Conservation (phyloP, 305 asterid species). For the Euphrasia arctica region DNA sequence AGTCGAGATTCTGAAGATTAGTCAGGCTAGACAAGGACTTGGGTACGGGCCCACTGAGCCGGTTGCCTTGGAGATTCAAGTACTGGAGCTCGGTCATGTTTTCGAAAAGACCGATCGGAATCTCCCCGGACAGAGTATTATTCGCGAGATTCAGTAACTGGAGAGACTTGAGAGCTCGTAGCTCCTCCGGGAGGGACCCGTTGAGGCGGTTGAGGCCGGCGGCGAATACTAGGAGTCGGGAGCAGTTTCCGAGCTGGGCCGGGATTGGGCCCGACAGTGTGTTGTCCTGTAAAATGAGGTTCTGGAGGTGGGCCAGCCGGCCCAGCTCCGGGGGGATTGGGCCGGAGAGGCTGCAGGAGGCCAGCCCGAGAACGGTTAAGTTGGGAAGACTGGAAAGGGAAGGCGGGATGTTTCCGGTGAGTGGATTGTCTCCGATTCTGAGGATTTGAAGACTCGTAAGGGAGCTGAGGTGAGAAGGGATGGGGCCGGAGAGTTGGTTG, state of each 20-base stretch:
- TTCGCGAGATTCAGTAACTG: slow-evolving; percentile 62
- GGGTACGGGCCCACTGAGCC: slow-evolving; percentile 67
- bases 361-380: slow-evolving; percentile 56
- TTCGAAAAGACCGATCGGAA: slow-evolving; percentile 48
- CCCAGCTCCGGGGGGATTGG: slow-evolving; percentile 64
- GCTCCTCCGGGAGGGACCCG: slow-evolving; percentile 58
- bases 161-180: slow-evolving; percentile 43
- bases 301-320: slow-evolving; percentile 36
- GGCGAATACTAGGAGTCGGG: slow-evolving; percentile 52
- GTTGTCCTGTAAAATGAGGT: slow-evolving; percentile 61
- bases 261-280: slow-evolving; percentile 65
- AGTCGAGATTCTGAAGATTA: slow-evolving; percentile 53
- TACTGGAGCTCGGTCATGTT: slow-evolving; percentile 44
- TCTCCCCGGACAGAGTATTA: slow-evolving; percentile 61
- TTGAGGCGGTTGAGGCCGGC: slow-evolving; percentile 60
- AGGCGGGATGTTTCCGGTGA: slow-evolving; percentile 64
- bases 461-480: slow-evolving; percentile 52
- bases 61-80: slow-evolving; percentile 68
- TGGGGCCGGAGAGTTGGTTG: slow-evolving; percentile 78
- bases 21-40: slow-evolving; percentile 40
- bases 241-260: slow-evolving; percentile 51
- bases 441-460: slow-evolving; percentile 48
- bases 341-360: slow-evolving; percentile 68
- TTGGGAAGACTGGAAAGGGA: slow-evolving; percentile 45
- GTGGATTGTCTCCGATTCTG: slow-evolving; percentile 69